Percentiles rank a stretch among this genome's conserved stretches.
Evolutionary conservation across 2,329 filamentous ascomycete genomes (phyloP).

Genomic region (Aspergillus fumigatiaffinis): DNA sequence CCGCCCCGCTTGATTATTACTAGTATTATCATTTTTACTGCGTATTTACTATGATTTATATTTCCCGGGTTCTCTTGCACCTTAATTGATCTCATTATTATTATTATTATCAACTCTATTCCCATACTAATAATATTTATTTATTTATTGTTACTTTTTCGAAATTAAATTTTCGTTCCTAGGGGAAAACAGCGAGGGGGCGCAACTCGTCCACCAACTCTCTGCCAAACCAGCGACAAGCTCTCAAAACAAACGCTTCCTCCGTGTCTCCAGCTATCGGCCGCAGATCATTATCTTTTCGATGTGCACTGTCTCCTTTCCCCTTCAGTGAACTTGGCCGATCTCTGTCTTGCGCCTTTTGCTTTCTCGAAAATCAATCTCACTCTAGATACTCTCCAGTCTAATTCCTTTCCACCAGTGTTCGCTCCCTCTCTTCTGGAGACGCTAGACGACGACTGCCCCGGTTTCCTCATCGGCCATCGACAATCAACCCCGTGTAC

Average conservation of each 20-base stretch:
- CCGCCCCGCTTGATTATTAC: background rate
- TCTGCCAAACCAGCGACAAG: background rate
- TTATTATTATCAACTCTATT: background rate
- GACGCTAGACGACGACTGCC: slow-evolving; percentile 1
- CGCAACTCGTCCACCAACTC: background rate
- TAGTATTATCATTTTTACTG: background rate
- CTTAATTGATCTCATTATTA: background rate
- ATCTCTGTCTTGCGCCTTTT: background rate
- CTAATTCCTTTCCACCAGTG: background rate
- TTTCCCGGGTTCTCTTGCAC: background rate
- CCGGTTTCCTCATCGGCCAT: slow-evolving; percentile 1
- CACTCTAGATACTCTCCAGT: background rate
- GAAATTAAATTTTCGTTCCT: background rate
- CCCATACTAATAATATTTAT: background rate
- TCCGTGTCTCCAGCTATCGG: background rate
- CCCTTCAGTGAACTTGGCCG: background rate
- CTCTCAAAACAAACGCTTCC: background rate
- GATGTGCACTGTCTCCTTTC: slow-evolving; percentile 6
- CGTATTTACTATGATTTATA: background rate
- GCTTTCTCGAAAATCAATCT: background rate
- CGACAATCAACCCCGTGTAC: slow-evolving; percentile 1
- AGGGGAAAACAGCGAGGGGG: background rate
- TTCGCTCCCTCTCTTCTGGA: slow-evolving; percentile 2
- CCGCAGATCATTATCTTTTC: slow-evolving; percentile 21
- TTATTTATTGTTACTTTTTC: background rate